Evolutionary conservation across 805 yeast species (phyloP).

Genomic region (Candida sanyiensis): DNA sequence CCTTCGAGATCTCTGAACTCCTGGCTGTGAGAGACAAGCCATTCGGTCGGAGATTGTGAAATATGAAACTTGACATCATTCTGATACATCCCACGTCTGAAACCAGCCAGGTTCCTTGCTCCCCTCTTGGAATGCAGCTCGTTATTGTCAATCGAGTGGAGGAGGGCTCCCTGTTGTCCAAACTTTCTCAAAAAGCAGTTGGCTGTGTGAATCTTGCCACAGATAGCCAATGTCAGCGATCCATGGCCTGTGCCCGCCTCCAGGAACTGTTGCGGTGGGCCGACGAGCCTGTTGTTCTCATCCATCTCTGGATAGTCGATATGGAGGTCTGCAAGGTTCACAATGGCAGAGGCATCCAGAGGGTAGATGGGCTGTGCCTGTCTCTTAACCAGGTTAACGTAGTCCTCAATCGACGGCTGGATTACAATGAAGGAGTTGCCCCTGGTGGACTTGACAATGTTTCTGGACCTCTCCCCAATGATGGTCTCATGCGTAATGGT

Average conservation of each 20-base stretch:
- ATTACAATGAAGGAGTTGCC: slow-evolving; percentile 30
- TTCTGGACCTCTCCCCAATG: slow-evolving; percentile 34
- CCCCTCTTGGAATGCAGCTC: slow-evolving; percentile 38
- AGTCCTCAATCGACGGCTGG: slow-evolving; percentile 42
- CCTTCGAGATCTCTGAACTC: slow-evolving; percentile 23
- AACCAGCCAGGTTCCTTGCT: slow-evolving; percentile 32
- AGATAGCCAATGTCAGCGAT: slow-evolving; percentile 40
- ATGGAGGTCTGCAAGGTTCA: slow-evolving; percentile 41
- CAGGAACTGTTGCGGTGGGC: slow-evolving; percentile 34
- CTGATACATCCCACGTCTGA: slow-evolving; percentile 37
- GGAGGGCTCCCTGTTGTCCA: slow-evolving; percentile 36
- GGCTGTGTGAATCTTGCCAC: slow-evolving; percentile 38
- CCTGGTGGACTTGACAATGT: slow-evolving; percentile 25
- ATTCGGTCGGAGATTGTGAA: slow-evolving; percentile 35
- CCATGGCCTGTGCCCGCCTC: slow-evolving; percentile 58
- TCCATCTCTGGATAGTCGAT: slow-evolving; percentile 33
- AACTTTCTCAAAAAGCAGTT: slow-evolving; percentile 31
- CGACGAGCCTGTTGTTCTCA: slow-evolving; percentile 7
- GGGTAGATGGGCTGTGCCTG: slow-evolving; percentile 49
- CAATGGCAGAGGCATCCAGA: slow-evolving; percentile 43
- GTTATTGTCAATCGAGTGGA: slow-evolving; percentile 41
- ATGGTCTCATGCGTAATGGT: slow-evolving; percentile 33
- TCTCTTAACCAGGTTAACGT: slow-evolving; percentile 34
- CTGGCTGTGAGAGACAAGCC: slow-evolving; percentile 30
- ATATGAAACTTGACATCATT: slow-evolving; percentile 43